Conservation (phyloP, 2,329 filamentous ascomycete genomes). For the Dactylellina leptospora region DNA sequence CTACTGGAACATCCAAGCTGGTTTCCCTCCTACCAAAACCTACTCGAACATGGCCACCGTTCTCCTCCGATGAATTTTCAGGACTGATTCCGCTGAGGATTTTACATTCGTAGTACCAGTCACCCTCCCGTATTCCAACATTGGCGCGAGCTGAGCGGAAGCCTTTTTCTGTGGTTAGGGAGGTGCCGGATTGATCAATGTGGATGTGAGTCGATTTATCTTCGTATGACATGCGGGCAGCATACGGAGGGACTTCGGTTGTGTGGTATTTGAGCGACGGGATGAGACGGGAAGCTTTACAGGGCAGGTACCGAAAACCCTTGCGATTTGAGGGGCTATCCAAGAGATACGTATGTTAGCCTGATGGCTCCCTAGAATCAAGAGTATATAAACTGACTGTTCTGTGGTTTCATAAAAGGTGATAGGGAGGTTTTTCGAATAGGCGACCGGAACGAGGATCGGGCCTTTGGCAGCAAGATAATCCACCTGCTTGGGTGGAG, state of each 20-base stretch:
- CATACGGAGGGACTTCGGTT: constrained; percentile 84
- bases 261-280: constrained; percentile 88
- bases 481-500: constrained; percentile 64
- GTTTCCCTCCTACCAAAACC: constrained; percentile 81
- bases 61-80: constrained; percentile 51
- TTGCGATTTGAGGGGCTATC: constrained; percentile 69
- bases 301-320: constrained; percentile 86
- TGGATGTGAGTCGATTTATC: constrained; percentile 86
- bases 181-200: constrained; percentile 77
- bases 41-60: constrained; percentile 77
- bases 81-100: constrained; percentile 75
- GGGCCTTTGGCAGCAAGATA: constrained; percentile 55
- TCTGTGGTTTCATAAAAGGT: constrained; percentile 72
- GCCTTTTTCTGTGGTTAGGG: constrained; percentile 89
- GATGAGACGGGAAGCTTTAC: constrained; percentile 84
- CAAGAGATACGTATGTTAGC: constrained; percentile 61
- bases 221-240: constrained; percentile 87
- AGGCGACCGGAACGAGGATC: constrained; percentile 41
- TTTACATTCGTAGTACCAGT: constrained; percentile 93
- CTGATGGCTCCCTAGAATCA: constrained; percentile 59
- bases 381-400: constrained; percentile 64
- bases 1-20: constrained; percentile 79
- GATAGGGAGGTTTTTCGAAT: constrained; percentile 58
- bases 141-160: constrained; percentile 92
- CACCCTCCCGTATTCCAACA: constrained; percentile 85